These are phyloP conservation scores for Tetrahymena malaccensis DNA, from an alignment of 73 alveolate genomes.

Conservation along the genomic window DNA sequence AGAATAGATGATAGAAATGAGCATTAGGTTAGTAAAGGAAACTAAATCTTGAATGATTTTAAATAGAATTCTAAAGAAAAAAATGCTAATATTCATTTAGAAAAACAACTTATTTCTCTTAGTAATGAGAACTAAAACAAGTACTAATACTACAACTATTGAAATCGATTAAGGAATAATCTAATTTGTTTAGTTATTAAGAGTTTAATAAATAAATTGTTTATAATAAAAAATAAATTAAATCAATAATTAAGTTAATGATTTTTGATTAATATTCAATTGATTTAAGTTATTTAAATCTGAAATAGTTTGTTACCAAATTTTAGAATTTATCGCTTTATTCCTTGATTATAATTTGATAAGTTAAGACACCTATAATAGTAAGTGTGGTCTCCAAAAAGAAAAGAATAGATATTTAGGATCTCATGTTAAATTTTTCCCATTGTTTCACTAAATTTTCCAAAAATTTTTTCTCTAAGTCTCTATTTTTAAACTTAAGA, in stretches of 20 bases:
- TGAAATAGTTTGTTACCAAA: neutral
- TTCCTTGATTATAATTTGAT: neutral
- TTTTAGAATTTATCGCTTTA: neutral
- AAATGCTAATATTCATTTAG: neutral
- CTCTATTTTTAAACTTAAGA: neutral
- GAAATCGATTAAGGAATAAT: neutral
- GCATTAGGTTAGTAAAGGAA: neutral
- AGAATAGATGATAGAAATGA: neutral
- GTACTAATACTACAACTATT: neutral
- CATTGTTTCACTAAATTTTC: neutral
- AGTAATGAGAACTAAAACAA: neutral
- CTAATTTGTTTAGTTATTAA: neutral
- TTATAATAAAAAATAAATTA: too few species aligned
- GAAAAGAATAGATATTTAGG: neutral
- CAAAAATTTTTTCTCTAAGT: neutral
- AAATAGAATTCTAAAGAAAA: neutral
- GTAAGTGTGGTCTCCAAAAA: neutral
- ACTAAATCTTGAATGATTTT: neutral
- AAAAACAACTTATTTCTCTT: neutral
- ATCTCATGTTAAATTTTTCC: neutral
- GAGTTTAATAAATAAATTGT: neutral
- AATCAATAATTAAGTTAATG: too few species aligned
- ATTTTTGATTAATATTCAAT: too few species aligned
- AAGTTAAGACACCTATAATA: neutral
- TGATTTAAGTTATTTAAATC: too few species aligned